phyloP scores from a whole-genome alignment of 2,329 filamentous ascomycete species.

The Ophiocordyceps camponoti-leonardi region DNA sequence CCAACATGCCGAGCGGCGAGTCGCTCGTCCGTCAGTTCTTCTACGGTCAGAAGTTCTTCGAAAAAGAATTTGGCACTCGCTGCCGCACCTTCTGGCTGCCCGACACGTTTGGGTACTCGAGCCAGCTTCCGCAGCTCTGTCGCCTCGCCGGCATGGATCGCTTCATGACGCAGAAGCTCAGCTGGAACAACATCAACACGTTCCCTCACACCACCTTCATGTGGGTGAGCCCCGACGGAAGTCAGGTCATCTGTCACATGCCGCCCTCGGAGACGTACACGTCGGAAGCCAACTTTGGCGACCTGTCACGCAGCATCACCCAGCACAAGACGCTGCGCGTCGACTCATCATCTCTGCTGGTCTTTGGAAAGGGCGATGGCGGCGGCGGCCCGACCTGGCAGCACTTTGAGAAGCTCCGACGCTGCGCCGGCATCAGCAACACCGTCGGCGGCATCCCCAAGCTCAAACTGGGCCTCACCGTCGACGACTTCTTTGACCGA shows the following conservation, averaged over 20 bases:
- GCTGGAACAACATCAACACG: conserved; percentile 99
- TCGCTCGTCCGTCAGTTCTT: conserved; percentile 87
- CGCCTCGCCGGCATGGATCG: conserved; percentile 88
- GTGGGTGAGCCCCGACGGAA: conserved; percentile 91
- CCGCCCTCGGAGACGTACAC: conserved; percentile 91
- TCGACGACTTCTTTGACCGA: conserved; percentile 84
- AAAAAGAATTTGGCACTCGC: conserved; percentile 78
- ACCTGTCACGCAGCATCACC: conserved; percentile 73
- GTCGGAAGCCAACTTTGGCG: conserved; percentile 83
- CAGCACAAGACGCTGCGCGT: conserved; percentile 95
- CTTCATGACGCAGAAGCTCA: conserved; percentile 96
- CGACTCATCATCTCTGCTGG: conserved; percentile 74
- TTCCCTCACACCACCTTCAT: conserved; percentile 99
- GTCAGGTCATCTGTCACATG: conserved; percentile 97
- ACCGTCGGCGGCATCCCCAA: conserved; percentile 64
- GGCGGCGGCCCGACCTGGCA: conserved; percentile 89
- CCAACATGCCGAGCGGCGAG: conserved; percentile 91
- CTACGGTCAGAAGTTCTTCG: conserved; percentile 89
- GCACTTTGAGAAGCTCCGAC: conserved; percentile 84
- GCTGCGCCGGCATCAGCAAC: conserved; percentile 83
- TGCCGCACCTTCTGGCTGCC: conserved; percentile 93
- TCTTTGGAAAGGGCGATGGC: conserved; percentile 93
- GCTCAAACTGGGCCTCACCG: conserved; percentile 73
- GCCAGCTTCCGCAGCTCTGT: conserved; percentile 84
- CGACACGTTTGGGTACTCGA: conserved; percentile 95